These are phyloP conservation scores for Trichosanthes cucumerina DNA, from an alignment of 306 rosid genomes.

Conservation along the genomic window DNA sequence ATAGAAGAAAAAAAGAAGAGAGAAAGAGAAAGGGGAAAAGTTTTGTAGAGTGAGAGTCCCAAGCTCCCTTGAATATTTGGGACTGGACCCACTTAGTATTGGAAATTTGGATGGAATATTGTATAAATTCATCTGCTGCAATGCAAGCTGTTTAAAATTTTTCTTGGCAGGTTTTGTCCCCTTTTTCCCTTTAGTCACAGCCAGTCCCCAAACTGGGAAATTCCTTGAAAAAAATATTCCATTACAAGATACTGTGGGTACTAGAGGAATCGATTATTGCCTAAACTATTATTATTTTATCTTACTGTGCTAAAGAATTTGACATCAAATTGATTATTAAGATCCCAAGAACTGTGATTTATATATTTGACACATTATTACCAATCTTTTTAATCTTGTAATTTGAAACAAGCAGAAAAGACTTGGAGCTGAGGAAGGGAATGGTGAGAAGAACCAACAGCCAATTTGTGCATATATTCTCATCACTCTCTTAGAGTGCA, in stretches of 20 bases:
- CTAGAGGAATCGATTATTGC: background rate
- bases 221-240: background rate
- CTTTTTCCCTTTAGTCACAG: background rate
- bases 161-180: background rate
- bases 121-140: slow-evolving; percentile 8
- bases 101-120: background rate
- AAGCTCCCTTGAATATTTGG: background rate
- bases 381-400: background rate
- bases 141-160: slow-evolving; percentile 1
- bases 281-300: background rate
- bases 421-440: background rate
- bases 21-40: background rate
- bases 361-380: background rate
- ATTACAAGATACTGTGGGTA: background rate
- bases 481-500: background rate
- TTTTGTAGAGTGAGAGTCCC: slow-evolving; percentile 7
- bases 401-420: background rate
- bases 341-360: background rate
- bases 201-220: background rate
- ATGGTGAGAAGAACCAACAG: background rate
- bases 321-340: background rate
- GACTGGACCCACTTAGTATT: slow-evolving; percentile 8
- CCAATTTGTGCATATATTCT: background rate
- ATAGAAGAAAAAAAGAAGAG: background rate
- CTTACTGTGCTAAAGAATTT: background rate